Base-by-base conservation (phyloP, 768 basidiomycete genomes). In the Boletus rubroflammeus region DNA sequence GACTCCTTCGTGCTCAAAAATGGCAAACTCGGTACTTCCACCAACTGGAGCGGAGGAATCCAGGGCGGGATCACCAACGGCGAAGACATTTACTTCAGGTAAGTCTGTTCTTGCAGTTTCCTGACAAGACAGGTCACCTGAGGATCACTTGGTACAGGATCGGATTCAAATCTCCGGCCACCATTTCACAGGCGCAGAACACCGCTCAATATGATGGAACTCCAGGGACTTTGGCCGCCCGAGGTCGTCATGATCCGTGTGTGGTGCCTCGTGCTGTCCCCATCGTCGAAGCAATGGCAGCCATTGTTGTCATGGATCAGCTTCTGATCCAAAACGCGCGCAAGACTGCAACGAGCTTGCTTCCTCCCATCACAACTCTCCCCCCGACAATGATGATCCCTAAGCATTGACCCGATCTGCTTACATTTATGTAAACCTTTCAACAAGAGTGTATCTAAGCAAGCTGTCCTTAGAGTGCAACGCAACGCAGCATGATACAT, bases 31-130 rank as follows among this genome's bases (percentile, higher is more conserved):
- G 85, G 90, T 28, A 99, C 97, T 10, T 66, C 73, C 53, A 91
- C 93, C 42, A 99, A 99, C 76, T 91, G 93, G 92, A 94, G 91
- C 65, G 97, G 97, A 43, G 97, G 97, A 47, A 79, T 98, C 51
- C 97, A 99, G 73, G 97, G 97, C 38, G 97, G 97, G 26, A 98
- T 99, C 69, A 88, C 93, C 42, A 99, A 99, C 68, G 93, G 93
- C 35, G 94, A 99, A 76, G 85, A 92, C 66, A 88, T 99, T 63
- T 99, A 98, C 79, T 99, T 99, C 80, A 82, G 93, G 93, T 88
- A 63, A 59, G 82, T 65, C 10, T 5, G 25, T 36, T 43, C 32
- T 47, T 41, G 23, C 23, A 4, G 17, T 48, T 49, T 11, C 43
- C 31, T 35, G 39, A 38, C 38, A 42, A 34, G 42, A 17, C 29